A percentile compares a stretch with the other conserved stretches of the same genome.
phyloP scores from a whole-genome alignment of 768 basidiomycete genomes.

The Hygrocybe punicea region DNA sequence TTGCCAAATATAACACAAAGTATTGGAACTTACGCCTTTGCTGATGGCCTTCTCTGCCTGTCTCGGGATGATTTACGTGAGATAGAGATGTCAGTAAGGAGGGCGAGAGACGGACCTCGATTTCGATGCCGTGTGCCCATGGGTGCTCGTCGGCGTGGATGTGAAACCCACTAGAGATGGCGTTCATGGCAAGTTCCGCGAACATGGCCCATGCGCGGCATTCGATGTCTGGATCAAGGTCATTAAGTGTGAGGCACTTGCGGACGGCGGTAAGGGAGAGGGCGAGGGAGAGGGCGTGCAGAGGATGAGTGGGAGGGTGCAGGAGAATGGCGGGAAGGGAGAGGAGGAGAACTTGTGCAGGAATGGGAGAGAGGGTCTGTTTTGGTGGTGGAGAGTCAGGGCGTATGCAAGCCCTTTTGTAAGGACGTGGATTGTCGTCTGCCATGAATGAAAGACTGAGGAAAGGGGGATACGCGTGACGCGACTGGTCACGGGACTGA shows the following conservation, averaged over 20 bases:
- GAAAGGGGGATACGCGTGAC: background rate
- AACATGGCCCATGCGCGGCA: conserved; percentile 69
- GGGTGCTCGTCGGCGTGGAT: conserved; percentile 30
- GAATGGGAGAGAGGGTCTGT: conserved; percentile 18
- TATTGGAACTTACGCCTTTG: conserved; percentile 55
- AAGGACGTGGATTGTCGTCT: conserved; percentile 6
- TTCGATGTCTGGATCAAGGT: conserved; percentile 56
- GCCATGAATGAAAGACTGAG: background rate
- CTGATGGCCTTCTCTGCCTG: conserved; percentile 63
- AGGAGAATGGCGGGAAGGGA: conserved; percentile 57
- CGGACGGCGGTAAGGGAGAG: conserved; percentile 55
- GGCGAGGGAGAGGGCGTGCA: conserved; percentile 52
- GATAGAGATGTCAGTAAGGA: background rate
- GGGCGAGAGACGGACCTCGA: conserved; percentile 42
- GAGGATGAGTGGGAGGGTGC: conserved; percentile 61
- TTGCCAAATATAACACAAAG: background rate
- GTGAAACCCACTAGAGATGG: conserved; percentile 46
- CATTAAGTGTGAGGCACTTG: conserved; percentile 49
- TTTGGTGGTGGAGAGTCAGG: background rate
- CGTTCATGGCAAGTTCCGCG: conserved; percentile 64
- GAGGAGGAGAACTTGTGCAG: conserved; percentile 50
- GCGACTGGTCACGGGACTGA: background rate
- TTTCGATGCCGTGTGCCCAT: conserved; percentile 51
- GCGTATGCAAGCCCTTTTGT: background rate
- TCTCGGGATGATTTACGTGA: background rate